Evolutionary conservation across 306 rosid species (phyloP).

Genomic region (Begonia loranthoides): DNA sequence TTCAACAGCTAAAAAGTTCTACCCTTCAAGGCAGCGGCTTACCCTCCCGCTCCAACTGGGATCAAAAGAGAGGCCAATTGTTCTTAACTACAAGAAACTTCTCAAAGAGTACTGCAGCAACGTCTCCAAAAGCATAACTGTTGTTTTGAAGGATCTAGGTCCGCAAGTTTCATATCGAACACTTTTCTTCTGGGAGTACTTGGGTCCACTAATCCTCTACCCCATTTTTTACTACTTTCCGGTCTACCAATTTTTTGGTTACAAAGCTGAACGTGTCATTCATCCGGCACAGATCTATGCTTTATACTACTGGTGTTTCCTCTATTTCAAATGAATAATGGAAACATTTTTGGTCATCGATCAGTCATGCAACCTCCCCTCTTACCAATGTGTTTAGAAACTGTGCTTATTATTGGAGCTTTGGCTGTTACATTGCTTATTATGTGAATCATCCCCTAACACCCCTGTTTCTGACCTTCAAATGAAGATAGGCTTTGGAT

Average conservation of each 20-base stretch:
- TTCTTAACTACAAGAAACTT: slow-evolving; percentile 59
- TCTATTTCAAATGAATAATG: slow-evolving; percentile 79
- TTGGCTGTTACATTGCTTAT: slow-evolving; percentile 71
- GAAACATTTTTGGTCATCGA: slow-evolving; percentile 92
- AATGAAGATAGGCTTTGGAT: slow-evolving; percentile 82
- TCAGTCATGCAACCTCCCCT: slow-evolving; percentile 97
- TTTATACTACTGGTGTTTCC: slow-evolving; percentile 90
- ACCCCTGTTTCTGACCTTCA: slow-evolving; percentile 77
- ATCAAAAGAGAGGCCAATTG: slow-evolving; percentile 70
- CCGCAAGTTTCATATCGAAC: slow-evolving; percentile 79
- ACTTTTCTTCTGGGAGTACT: slow-evolving; percentile 81
- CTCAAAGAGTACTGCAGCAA: slow-evolving; percentile 54
- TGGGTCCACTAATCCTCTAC: slow-evolving; percentile 85
- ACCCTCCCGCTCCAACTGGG: slow-evolving; percentile 74
- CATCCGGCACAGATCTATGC: slow-evolving; percentile 86
- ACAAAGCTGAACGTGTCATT: slow-evolving; percentile 64
- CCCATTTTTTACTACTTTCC: slow-evolving; percentile 82
- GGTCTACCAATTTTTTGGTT: slow-evolving; percentile 58
- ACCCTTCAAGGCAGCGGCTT: slow-evolving; percentile 77
- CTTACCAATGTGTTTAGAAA: slow-evolving; percentile 89
- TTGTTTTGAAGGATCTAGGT: slow-evolving; percentile 83
- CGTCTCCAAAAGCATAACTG: slow-evolving; percentile 44
- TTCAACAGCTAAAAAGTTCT: slow-evolving; percentile 65
- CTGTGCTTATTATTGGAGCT: slow-evolving; percentile 92
- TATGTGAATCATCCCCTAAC: slow-evolving; percentile 83